A percentile compares a stretch with the other conserved stretches of the same genome.
phyloP scores from a whole-genome alignment of 768 basidiomycete species.

The Leccinum aurantiacum region DNA sequence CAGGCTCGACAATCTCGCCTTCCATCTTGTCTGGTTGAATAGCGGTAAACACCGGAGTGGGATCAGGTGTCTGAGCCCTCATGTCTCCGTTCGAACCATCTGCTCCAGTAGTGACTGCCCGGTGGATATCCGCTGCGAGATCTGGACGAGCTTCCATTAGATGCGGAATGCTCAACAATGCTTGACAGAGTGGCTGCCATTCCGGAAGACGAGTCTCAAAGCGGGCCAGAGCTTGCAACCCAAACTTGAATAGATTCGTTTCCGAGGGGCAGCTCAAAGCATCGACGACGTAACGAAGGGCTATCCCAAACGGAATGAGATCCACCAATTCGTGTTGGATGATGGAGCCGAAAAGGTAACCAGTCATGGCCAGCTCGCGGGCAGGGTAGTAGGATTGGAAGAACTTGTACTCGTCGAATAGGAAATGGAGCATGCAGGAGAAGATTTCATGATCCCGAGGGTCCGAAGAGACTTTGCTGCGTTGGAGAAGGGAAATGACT shows the following conservation, averaged over 20 bases:
- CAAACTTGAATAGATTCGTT: conserved; percentile 93
- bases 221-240: conserved; percentile 82
- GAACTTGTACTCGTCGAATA: conserved; percentile 99
- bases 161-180: conserved; percentile 83
- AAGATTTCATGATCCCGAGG: conserved; percentile 92
- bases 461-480: conserved; percentile 79
- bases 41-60: conserved; percentile 66
- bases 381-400: conserved; percentile 95
- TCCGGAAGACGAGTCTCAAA: conserved; percentile 87
- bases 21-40: conserved; percentile 71
- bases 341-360: conserved; percentile 92
- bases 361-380: conserved; percentile 94
- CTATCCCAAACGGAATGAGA: conserved; percentile 91
- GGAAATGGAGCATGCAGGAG: conserved; percentile 99
- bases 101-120: conserved; percentile 57
- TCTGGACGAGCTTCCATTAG: conserved; percentile 86
- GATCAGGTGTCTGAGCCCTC: conserved; percentile 41
- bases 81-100: conserved; percentile 45
- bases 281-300: conserved; percentile 94
- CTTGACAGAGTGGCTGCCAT: conserved; percentile 91
- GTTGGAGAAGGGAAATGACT: conserved; percentile 84
- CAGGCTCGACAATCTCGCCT: conserved; percentile 64
- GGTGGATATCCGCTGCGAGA: conserved; percentile 66
- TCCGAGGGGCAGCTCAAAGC: conserved; percentile 89
- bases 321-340: conserved; percentile 94